Conservation (phyloP, 108 stramenopile species). For the Nannochloropsis salina region DNA sequence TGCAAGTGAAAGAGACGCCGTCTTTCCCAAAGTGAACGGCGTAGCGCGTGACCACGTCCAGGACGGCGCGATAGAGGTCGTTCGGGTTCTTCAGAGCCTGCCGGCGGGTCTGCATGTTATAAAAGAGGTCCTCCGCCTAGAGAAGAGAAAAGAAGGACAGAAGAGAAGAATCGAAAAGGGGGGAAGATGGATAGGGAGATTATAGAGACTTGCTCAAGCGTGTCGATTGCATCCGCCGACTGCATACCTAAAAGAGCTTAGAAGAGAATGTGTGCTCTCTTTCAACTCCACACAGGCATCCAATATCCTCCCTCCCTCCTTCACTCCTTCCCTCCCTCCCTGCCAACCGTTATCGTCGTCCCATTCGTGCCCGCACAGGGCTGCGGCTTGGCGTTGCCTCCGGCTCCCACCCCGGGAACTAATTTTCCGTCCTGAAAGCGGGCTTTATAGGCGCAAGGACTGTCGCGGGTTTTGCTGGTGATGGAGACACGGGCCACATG, state of each 20-base stretch:
- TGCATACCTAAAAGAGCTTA: background rate
- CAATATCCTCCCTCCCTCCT: background rate
- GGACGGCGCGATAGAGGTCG: constrained; percentile 79
- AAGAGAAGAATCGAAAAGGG: background rate
- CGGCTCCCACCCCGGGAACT: background rate
- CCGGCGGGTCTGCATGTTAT: constrained; percentile 82
- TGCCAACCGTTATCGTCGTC: constrained; percentile 71
- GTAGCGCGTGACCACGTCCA: constrained; percentile 76
- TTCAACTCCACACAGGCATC: background rate
- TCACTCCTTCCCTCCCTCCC: background rate
- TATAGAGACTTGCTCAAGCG: background rate
- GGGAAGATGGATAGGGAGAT: background rate
- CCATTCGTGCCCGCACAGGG: constrained; percentile 81
- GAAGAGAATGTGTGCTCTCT: background rate
- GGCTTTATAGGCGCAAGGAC: constrained; percentile 65
- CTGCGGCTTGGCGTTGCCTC: constrained; percentile 45
- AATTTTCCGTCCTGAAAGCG: constrained; percentile 69
- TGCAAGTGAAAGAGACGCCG: constrained; percentile 80
- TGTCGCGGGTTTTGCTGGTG: constrained; percentile 39
- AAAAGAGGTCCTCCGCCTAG: constrained; percentile 77
- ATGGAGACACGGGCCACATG: constrained; percentile 58
- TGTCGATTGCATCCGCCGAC: background rate
- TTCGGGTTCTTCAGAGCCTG: constrained; percentile 62
- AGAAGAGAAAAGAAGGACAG: background rate
- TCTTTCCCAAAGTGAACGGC: constrained; percentile 70